Percentiles rank a stretch among this genome's conserved stretches.
Conservation (phyloP, 768 basidiomycete species). For the Russula ochroleuca region DNA sequence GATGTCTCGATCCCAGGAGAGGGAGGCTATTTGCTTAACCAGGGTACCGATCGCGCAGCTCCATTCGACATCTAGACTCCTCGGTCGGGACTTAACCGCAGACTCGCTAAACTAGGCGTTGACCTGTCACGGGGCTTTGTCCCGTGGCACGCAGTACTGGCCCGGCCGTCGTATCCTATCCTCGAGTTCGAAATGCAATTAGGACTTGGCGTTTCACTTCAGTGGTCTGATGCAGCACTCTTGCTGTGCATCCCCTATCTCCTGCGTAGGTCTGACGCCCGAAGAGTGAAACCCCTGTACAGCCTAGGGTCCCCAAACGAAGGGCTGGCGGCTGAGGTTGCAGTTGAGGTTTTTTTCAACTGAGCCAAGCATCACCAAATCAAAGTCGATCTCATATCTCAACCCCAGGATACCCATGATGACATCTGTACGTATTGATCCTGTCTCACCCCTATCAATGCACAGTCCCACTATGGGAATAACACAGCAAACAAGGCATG, state of each 20-base stretch:
- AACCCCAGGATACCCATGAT: not conserved
- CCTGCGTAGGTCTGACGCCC: slow-evolving; percentile 3
- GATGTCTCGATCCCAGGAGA: not conserved
- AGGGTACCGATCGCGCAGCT: slow-evolving; percentile 10
- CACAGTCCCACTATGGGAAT: not conserved
- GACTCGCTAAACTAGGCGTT: not conserved
- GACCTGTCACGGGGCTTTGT: not conserved
- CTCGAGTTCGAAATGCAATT: not conserved
- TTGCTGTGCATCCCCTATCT: slow-evolving; percentile 10
- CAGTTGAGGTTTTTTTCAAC: not conserved
- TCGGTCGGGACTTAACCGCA: slow-evolving; percentile 7
- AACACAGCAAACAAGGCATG: not conserved
- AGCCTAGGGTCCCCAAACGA: not conserved
- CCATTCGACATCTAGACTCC: slow-evolving; percentile 5
- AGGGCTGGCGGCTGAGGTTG: not conserved
- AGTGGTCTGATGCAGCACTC: not conserved
- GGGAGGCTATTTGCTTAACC: not conserved
- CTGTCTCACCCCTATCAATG: slow-evolving; percentile 5
- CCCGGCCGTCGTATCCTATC: not conserved
- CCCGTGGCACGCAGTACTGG: not conserved
- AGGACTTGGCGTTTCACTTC: not conserved
- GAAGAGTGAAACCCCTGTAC: not conserved
- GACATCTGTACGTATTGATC: not conserved
- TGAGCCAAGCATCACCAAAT: not conserved
- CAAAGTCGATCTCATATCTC: not conserved